These are phyloP conservation scores for Suzukiozyma palmioleophila DNA, from an alignment of 1,139 yeast genomes.

Conservation along the genomic window DNA sequence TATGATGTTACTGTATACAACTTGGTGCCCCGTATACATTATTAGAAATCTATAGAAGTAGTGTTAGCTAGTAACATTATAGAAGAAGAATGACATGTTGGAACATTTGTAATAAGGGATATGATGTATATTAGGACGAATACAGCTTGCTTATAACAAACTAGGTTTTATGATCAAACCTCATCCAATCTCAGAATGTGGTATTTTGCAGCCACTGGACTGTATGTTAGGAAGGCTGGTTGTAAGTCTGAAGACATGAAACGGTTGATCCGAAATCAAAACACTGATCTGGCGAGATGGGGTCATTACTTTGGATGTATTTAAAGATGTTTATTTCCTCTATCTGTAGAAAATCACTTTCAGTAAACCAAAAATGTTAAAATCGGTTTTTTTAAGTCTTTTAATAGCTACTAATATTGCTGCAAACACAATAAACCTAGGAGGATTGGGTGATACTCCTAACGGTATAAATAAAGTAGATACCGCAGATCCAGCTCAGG, in stretches of 20 bases:
- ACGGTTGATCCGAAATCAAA: background rate
- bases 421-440: background rate
- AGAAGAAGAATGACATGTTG: too few species aligned
- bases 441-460: background rate
- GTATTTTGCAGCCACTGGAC: background rate
- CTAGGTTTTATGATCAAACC: too few species aligned
- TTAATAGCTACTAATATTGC: background rate
- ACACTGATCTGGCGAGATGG: background rate
- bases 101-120: too few species aligned
- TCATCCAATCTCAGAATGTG: background rate
- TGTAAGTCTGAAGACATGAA: background rate
- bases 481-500: conserved; percentile 1
- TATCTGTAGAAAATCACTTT: background rate
- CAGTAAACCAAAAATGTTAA: background rate
- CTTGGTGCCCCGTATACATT: too few species aligned
- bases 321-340: background rate
- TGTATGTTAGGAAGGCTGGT: background rate
- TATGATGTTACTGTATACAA: too few species aligned
- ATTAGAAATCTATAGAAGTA: too few species aligned
- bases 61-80: too few species aligned
- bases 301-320: background rate
- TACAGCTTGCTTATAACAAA: too few species aligned
- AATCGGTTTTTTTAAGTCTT: background rate
- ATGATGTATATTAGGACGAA: too few species aligned
- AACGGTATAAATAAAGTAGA: too few species aligned